Base-by-base conservation (phyloP, 2,329 filamentous ascomycete genomes). In the Venturia asperata region DNA sequence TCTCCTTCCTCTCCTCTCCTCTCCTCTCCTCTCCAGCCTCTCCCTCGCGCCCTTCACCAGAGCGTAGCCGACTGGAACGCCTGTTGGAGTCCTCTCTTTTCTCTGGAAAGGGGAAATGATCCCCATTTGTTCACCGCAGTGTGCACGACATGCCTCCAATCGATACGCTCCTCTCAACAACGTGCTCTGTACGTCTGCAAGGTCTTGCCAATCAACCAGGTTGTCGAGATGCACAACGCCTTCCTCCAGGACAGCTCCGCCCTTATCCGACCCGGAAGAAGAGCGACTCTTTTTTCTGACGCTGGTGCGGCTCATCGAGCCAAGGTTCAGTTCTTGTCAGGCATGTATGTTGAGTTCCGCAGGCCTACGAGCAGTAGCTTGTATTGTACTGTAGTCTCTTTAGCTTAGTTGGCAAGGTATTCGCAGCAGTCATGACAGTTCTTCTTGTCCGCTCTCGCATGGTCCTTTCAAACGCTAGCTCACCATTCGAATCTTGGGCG, bases 181-280 rank as follows among this genome's bases (percentile, higher is more conserved):
- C 52, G 52, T 58, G 52, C 30, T 58, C 30, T 37, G 17, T 37
- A 37, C 30, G 9, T 37, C 52, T 37, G 52, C 52, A 58, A 58
- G 52, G 30, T 27, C 30, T 58, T 58, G 17, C 52, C 52, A 37
- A 58, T 58, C 52, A 37, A 37, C 52, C 15, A 34, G 52, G 52
- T 58, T 58, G 27, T 15, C 7, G 27, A 58, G 30, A 58, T 58
- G 52, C 52, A 58, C 52, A 55, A 34, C 30, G 49, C 49, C 19
- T 13, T 30, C 24, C 15, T 30, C 6, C 49, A 15, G 3, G 15
- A 13, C 30, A 5, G 5, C 15, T 34, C 24, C 24, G 49, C 24
- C 24, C 49, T 34, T 34, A 30, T 1, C 24, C 49, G 49, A 55
- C 24, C 49, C 49, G 6, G 30, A 34, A 34, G 30, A 34, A 6